Evolutionary conservation across 805 yeast species (phyloP).

Genomic region (Helenozyma baotianmanensis): DNA sequence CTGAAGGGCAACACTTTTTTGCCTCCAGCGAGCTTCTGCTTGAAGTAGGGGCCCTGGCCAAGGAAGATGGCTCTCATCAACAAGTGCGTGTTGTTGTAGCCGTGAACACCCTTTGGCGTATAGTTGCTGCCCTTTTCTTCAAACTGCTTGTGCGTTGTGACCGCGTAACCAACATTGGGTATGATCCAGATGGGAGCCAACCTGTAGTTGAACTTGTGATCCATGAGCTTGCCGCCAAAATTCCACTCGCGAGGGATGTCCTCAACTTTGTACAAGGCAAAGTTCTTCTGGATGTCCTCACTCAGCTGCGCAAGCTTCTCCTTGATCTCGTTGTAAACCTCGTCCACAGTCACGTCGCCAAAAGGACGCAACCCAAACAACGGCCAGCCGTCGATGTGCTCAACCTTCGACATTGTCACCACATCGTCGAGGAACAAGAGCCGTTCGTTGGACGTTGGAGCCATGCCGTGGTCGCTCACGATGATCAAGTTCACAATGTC

Average conservation of each 20-base stretch:
- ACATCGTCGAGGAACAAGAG: conserved; percentile 70
- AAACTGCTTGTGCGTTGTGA: conserved; percentile 59
- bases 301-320: conserved; percentile 22
- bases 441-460: conserved; percentile 72
- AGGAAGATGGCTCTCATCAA: conserved; percentile 81
- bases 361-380: conserved; percentile 68
- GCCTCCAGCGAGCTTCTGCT: conserved; percentile 21
- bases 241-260: conserved; percentile 52
- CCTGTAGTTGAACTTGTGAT: conserved; percentile 48
- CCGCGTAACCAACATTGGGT: conserved; percentile 76
- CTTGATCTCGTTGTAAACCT: conserved; percentile 42
- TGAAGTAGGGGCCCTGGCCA: conserved; percentile 78
- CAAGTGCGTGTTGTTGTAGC: conserved; percentile 72
- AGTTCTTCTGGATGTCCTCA: conserved; percentile 26
- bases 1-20: conserved; percentile 55
- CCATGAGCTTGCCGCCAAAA: conserved; percentile 42
- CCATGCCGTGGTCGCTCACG: conserved; percentile 93
- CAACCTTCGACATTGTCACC: conserved; percentile 49
- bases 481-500: conserved; percentile 69
- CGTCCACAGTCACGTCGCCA: conserved; percentile 33
- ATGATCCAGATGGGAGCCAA: conserved; percentile 84
- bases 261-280: conserved; percentile 47
- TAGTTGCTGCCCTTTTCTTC: conserved; percentile 45
- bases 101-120: conserved; percentile 75
- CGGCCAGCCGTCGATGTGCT: conserved; percentile 83